A percentile compares a stretch with the other conserved stretches of the same genome.
phyloP scores from a whole-genome alignment of 306 rosid species.

The Cyclanthera cordifolia region DNA sequence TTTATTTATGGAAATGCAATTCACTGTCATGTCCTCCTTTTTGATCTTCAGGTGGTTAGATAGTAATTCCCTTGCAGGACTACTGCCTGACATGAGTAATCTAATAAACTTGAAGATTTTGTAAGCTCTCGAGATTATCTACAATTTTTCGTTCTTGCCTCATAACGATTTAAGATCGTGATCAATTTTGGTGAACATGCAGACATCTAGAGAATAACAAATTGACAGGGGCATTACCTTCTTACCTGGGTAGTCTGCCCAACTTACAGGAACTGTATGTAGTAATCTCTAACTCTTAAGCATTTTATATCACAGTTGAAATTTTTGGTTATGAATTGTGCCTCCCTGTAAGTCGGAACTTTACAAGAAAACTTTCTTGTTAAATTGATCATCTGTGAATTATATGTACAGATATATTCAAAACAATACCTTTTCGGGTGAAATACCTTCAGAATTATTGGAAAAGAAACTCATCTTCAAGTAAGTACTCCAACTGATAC shows the following conservation, averaged over 20 bases:
- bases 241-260: constrained; percentile 68
- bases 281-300: constrained; percentile 10
- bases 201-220: constrained; percentile 93
- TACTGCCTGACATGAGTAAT: constrained; percentile 74
- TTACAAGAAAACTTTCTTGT: background rate
- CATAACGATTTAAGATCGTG: background rate
- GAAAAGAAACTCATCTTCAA: constrained; percentile 45
- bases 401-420: constrained; percentile 57
- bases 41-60: constrained; percentile 61
- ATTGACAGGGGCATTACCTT: constrained; percentile 60
- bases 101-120: constrained; percentile 71
- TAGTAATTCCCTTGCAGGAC: constrained; percentile 59
- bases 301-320: background rate
- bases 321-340: background rate
- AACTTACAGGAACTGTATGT: constrained; percentile 78
- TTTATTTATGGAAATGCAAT: background rate
- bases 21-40: constrained; percentile 2
- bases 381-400: background rate
- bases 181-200: constrained; percentile 19
- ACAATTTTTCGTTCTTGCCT: constrained; percentile 6
- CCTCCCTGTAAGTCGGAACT: background rate
- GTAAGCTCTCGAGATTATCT: constrained; percentile 43
- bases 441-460: constrained; percentile 57
- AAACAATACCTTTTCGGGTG: constrained; percentile 78
- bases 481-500: constrained; percentile 33